A percentile compares a stretch with the other conserved stretches of the same genome.
Conservation (phyloP, 116 monocot genomes). For the Dioscorea cayenensis region DNA sequence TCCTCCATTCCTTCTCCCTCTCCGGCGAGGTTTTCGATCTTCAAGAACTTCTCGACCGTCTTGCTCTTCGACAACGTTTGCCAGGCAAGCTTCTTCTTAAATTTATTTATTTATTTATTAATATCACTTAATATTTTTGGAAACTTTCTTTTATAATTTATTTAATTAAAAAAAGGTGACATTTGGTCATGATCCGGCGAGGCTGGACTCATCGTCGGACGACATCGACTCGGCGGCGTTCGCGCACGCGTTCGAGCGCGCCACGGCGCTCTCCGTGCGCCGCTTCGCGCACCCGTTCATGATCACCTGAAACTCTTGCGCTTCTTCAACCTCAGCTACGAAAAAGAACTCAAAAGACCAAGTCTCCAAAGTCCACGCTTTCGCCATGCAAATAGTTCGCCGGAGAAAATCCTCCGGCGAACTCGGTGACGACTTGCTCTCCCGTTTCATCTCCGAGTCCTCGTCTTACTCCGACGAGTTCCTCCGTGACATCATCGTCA, state of each 20-base stretch:
- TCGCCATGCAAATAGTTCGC: background rate
- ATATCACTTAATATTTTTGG: too few relatives aligned
- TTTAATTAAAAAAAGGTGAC: background rate
- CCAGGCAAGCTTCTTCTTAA: too few relatives aligned
- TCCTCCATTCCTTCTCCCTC: background rate
- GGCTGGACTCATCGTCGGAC: background rate
- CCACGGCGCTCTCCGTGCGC: background rate
- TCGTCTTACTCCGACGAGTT: background rate
- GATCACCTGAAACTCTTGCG: background rate
- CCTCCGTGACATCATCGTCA: background rate
- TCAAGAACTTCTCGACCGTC: slow-evolving; percentile 11
- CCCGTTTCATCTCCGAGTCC: background rate
- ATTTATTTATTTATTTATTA: too few relatives aligned
- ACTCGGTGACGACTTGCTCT: background rate
- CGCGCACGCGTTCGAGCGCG: background rate
- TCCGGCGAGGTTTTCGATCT: slow-evolving; percentile 1
- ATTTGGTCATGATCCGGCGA: background rate
- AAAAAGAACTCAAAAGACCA: background rate
- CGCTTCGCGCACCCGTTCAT: background rate
- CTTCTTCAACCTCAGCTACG: background rate
- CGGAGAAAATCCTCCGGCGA: background rate
- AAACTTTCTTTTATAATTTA: too few relatives aligned
- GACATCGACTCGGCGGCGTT: background rate
- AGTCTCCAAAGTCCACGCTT: background rate
- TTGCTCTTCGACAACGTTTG: slow-evolving; percentile 15